A percentile compares a stretch with the other conserved stretches of the same genome.
Conservation (phyloP, 495 filamentous ascomycete species). For the Penicillium desertorum region DNA sequence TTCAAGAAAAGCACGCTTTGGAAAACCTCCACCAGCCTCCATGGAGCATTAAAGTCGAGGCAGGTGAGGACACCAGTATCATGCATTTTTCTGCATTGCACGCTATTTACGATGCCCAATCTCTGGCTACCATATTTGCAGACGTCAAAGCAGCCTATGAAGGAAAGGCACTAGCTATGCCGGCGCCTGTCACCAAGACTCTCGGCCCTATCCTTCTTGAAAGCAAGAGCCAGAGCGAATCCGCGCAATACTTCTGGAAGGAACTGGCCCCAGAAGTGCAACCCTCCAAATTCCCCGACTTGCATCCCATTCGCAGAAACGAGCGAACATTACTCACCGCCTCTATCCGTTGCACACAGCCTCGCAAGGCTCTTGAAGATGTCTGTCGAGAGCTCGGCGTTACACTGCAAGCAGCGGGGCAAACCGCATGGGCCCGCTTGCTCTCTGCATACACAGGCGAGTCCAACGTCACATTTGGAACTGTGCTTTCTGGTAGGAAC, state of each 20-base stretch:
- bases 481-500: slow-evolving; percentile 69
- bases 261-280: slow-evolving; percentile 49
- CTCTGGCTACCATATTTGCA: slow-evolving; percentile 58
- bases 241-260: slow-evolving; percentile 60
- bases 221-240: slow-evolving; percentile 29
- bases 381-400: slow-evolving; percentile 53
- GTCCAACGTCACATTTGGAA: slow-evolving; percentile 63
- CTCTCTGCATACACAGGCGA: slow-evolving; percentile 74
- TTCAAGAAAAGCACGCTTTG: slow-evolving; percentile 24
- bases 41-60: slow-evolving; percentile 46
- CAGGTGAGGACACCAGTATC: slow-evolving; percentile 15
- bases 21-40: slow-evolving; percentile 45
- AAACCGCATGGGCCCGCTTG: slow-evolving; percentile 72
- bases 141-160: slow-evolving; percentile 50
- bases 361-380: slow-evolving; percentile 48
- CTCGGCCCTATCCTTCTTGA: slow-evolving; percentile 55
- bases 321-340: slow-evolving; percentile 35
- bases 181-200: slow-evolving; percentile 35
- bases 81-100: slow-evolving; percentile 64
- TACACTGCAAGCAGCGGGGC: slow-evolving; percentile 68
- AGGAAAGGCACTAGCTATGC: slow-evolving; percentile 19
- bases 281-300: slow-evolving; percentile 64
- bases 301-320: slow-evolving; percentile 58
- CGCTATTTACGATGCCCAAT: slow-evolving; percentile 76
- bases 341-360: slow-evolving; percentile 38